These are phyloP conservation scores for Fusarium guadeloupense DNA, from an alignment of 2,329 filamentous ascomycete species.

Conservation along the genomic window DNA sequence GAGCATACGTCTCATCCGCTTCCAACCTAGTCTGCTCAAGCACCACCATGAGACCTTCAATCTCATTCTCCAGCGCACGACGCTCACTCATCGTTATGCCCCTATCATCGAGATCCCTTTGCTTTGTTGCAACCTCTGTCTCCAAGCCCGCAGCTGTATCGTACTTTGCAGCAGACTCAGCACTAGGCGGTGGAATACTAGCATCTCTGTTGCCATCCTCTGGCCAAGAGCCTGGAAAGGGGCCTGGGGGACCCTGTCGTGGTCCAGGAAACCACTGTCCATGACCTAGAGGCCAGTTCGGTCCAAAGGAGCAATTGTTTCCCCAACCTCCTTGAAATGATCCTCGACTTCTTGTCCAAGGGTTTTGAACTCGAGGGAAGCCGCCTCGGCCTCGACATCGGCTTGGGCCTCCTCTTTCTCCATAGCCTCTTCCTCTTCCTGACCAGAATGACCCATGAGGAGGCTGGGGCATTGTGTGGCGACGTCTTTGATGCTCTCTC, in stretches of 20 bases:
- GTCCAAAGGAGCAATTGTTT: constrained; percentile 14
- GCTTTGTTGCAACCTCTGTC: constrained; percentile 46
- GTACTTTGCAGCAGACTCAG: constrained; percentile 50
- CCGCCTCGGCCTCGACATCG: constrained; percentile 16
- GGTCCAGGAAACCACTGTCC: neutral
- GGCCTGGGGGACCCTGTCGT: constrained; percentile 1
- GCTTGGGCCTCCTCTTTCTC: constrained; percentile 9
- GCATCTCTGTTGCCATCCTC: constrained; percentile 39
- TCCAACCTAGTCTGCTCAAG: constrained; percentile 53
- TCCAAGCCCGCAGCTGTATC: constrained; percentile 48
- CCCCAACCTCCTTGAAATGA: constrained; percentile 9
- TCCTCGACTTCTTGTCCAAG: constrained; percentile 13
- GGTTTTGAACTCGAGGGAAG: constrained; percentile 19
- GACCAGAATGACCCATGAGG: constrained; percentile 10
- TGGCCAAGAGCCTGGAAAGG: constrained; percentile 50
- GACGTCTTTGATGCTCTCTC: constrained; percentile 44
- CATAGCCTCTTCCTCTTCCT: constrained; percentile 17
- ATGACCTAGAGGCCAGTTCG: constrained; percentile 6
- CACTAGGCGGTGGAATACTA: constrained; percentile 30
- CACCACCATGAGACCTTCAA: constrained; percentile 51
- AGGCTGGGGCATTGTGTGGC: constrained; percentile 2
- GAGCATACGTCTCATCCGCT: constrained; percentile 59
- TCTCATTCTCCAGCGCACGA: constrained; percentile 46
- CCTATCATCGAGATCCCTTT: constrained; percentile 40
- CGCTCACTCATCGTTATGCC: constrained; percentile 38